Conservation (phyloP, 2,329 filamentous ascomycete species). For the Akanthomyces muscarius region DNA sequence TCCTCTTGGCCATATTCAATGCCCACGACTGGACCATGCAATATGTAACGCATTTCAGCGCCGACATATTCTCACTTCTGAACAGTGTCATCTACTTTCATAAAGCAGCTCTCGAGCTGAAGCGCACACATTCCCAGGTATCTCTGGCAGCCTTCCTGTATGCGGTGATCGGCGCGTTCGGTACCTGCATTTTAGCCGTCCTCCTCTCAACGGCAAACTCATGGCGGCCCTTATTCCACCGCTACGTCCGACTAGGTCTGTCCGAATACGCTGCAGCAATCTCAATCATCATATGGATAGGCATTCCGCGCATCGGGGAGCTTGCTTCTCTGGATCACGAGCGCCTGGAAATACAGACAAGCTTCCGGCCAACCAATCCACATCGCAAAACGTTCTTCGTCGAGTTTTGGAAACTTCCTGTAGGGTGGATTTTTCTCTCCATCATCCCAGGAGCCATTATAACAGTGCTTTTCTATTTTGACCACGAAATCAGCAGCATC, state of each 20-base stretch:
- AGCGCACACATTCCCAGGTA: constrained; percentile 52
- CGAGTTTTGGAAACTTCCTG: constrained; percentile 57
- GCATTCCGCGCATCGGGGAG: constrained; percentile 58
- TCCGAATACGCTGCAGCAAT: constrained; percentile 64
- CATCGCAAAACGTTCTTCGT: constrained; percentile 55
- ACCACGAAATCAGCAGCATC: constrained; percentile 66
- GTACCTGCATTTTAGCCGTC: constrained; percentile 60
- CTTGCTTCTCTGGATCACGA: constrained; percentile 55
- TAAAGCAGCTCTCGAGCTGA: constrained; percentile 61
- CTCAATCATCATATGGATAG: constrained; percentile 62
- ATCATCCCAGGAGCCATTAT: constrained; percentile 61
- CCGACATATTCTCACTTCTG: constrained; percentile 62
- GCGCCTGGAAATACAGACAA: constrained; percentile 51
- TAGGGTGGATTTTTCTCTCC: constrained; percentile 57
- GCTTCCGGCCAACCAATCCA: constrained; percentile 54
- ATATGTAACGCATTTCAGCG: constrained; percentile 64
- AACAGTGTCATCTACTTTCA: constrained; percentile 68
- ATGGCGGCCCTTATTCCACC: constrained; percentile 59
- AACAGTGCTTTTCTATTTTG: constrained; percentile 65
- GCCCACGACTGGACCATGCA: constrained; percentile 68
- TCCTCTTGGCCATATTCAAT: constrained; percentile 60
- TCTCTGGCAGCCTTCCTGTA: constrained; percentile 62
- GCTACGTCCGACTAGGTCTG: constrained; percentile 57
- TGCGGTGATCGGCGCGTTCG: constrained; percentile 58
- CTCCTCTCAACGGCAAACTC: constrained; percentile 57